Percentiles rank a stretch among this genome's conserved stretches.
phyloP scores from a whole-genome alignment of 139 green algal species.

The Chlamydomonas asymmetrica region DNA sequence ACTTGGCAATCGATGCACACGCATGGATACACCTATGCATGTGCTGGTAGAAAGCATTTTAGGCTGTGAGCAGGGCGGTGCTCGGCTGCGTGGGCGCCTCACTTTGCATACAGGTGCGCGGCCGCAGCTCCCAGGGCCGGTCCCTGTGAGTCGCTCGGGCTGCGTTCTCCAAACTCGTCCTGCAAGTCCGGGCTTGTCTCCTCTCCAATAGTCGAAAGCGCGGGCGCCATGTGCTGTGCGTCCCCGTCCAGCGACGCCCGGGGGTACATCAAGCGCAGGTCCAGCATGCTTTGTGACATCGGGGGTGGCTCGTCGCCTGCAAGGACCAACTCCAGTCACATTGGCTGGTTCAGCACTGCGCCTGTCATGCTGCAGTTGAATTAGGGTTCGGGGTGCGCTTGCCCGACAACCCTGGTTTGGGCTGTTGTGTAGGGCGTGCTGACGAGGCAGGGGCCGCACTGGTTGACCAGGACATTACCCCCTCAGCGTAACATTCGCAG shows the following conservation, averaged over 20 bases:
- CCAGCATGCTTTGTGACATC: not conserved
- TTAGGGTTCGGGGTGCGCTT: no score
- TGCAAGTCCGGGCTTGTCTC: not conserved
- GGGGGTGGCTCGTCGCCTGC: slow-evolving; percentile 27
- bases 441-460: no score
- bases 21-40: not conserved
- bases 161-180: not conserved
- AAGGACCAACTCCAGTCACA: no score
- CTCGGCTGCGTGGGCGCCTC: no score
- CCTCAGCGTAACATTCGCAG: not conserved
- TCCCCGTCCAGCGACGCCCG: not conserved
- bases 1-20: not conserved
- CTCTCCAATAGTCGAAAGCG: not conserved
- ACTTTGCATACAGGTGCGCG: slow-evolving; percentile 15
- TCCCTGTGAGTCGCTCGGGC: not conserved
- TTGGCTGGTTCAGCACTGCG: no score
- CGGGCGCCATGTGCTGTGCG: not conserved
- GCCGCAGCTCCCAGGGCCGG: not conserved
- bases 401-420: no score
- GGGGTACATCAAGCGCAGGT: slow-evolving; percentile 10
- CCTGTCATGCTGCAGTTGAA: no score
- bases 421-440: no score
- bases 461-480: not conserved
- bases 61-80: not conserved
- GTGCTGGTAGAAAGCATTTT: not conserved